These are phyloP conservation scores for Mycena citricolor DNA, from an alignment of 1,284 basidiomycete genomes.

Conservation along the genomic window DNA sequence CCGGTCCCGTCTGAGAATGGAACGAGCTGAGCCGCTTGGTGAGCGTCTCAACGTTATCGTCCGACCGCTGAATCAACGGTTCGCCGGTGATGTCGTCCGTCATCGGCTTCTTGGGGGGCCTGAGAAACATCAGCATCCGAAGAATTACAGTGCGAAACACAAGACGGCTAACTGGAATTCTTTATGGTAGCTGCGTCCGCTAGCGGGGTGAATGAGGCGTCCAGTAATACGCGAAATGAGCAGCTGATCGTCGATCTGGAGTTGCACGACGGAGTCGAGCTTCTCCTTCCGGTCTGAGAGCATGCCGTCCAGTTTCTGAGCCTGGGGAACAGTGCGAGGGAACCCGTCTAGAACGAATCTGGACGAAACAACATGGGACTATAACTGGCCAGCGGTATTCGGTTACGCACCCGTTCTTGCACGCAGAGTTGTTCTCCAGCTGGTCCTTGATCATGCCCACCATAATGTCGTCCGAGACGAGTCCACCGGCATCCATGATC, in stretches of 20 bases:
- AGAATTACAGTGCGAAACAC: constrained; percentile 1
- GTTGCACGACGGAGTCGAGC: constrained; percentile 89
- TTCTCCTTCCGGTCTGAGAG: constrained; percentile 79
- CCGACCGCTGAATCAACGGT: constrained; percentile 89
- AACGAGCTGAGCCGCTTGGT: constrained; percentile 86
- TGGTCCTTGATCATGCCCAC: constrained; percentile 97
- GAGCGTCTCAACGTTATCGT: constrained; percentile 92
- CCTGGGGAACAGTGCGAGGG: constrained; percentile 97
- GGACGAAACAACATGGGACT: neutral
- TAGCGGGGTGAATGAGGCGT: constrained; percentile 87
- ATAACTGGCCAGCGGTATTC: neutral
- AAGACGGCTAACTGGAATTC: constrained; percentile 81
- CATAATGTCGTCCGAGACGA: constrained; percentile 97
- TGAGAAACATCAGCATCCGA: constrained; percentile 33
- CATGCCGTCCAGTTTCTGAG: constrained; percentile 95
- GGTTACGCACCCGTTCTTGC: constrained; percentile 87
- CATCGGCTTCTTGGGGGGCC: constrained; percentile 95
- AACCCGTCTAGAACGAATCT: constrained; percentile 99
- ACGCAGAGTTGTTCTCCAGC: constrained; percentile 89
- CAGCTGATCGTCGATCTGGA: constrained; percentile 91
- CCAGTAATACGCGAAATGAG: constrained; percentile 98
- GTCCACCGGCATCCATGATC: constrained; percentile 94
- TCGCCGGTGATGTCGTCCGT: constrained; percentile 95
- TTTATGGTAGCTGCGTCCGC: constrained; percentile 91
- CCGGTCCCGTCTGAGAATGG: constrained; percentile 92